Evolutionary conservation across 2,329 filamentous ascomycete species (phyloP), one percentile per base, ranked within the genome.

Genomic region (Lecanicillium sp.): DNA sequence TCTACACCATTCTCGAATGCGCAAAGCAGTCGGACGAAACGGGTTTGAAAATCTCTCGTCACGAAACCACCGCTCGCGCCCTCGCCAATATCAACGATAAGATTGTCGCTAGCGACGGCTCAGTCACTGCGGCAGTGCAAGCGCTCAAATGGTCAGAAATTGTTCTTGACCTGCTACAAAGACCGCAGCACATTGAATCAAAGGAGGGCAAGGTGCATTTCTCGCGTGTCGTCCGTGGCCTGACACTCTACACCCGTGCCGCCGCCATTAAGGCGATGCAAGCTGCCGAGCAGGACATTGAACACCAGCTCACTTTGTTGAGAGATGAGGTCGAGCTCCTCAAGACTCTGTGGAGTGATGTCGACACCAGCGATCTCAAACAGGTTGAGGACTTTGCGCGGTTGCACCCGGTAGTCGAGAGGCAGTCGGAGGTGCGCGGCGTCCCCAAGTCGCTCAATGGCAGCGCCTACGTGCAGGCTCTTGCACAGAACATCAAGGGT

Each of bases 151-250:
- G 67, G 63, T 59, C 61, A 7, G 62, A 70, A 42, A 53, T 65
- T 42, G 54, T 78, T 13, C 44, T 75, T 39, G 70, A 75, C 33
- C 51, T 75, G 43, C 53, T 75, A 31, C 58, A 73, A 47, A 57
- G 65, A 18, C 52, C 62, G 12, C 55, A 52, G 16, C 71, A 74
- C 52, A 40, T 22, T 9, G 9, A 4, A 14, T 25, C 48, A 22
- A 45, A 42, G 3, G 30, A 43, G 8, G 15, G 53, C 29, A 45
- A 45, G 28, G 37, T 53, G 29, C 48, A 57, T 35, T 46, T 48
- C 18, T 54, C 53, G 14, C 49, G 48, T 5, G 13, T 54, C 18
- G 42, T 58, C 13, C 55, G 56, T n/a, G 57, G 58, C 20, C 43
- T 56, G 43, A 40, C 48, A 6, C 45, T 63, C 28, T 58, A 54